Base-by-base conservation (phyloP, 2,329 filamentous ascomycete species). In the Scytalidium sp. region DNA sequence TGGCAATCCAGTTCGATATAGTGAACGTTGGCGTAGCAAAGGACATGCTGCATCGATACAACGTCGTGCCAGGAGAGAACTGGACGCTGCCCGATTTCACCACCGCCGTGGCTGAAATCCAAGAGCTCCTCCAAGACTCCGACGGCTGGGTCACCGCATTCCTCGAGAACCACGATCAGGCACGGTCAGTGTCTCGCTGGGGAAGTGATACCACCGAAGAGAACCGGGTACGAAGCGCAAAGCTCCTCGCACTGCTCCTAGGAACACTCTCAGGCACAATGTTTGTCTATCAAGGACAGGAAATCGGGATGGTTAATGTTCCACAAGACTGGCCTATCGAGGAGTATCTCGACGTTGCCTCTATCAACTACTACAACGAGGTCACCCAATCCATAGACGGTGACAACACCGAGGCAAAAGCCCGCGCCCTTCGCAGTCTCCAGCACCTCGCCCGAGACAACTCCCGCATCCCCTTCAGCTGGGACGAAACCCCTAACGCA, bases 1-100 rank as follows among this genome's bases (percentile, higher is more conserved):
- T 87, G 84, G 81, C 85, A 1, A 87, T 88, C 65, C 80, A 82
- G 54, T 84, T 84, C 50, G 79, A 82, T 56, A 74, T 83, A 13
- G 80, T 85, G 17, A 76, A 84, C 32, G 70, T 85, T 15, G 84
- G 79, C n/a, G n/a, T n/a, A n/a, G n/a, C n/a, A 7, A 72, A 74
- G 47, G 76, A 80, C 0, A 69, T 76, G 45, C 78, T 76, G 53
- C 78, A 80, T 59, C 75, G 80, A 49, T 80, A 78, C 36, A 68
- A 70, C 8, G 71, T 64, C 4, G n/a, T n/a, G n/a, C n/a, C n/a
- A n/a, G n/a, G n/a, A n/a, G 62, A 66, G n/a, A 59, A 56, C 20
- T 83, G 70, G 62, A 70, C 65, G 7, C 69, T 83, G 7, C 65
- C 73, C 0, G 66, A 75, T 19, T 53, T 84, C 50, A 79, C 80